Evolutionary conservation across 306 rosid species (phyloP).

Genomic region (Corylus heterophylla): DNA sequence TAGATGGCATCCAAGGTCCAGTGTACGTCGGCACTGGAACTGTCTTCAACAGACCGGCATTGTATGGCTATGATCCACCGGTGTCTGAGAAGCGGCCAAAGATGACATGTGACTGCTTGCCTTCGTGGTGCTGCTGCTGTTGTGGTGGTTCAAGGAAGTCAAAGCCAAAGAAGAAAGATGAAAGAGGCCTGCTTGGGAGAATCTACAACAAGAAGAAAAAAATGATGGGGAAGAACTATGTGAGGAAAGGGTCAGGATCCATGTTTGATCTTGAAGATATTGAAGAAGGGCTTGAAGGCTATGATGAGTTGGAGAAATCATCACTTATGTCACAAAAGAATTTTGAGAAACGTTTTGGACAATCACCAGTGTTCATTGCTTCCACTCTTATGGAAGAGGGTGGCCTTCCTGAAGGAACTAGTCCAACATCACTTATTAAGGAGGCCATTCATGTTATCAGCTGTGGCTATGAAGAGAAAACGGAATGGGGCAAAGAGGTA

Average conservation of each 20-base stretch:
- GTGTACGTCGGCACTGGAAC: constrained; percentile 92
- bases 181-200: constrained; percentile 59
- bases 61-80: constrained; percentile 81
- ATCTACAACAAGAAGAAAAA: constrained; percentile 75
- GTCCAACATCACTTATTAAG: constrained; percentile 55
- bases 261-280: constrained; percentile 72
- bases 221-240: constrained; percentile 64
- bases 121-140: constrained; percentile 64
- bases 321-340: constrained; percentile 70
- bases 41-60: constrained; percentile 88
- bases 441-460: constrained; percentile 96
- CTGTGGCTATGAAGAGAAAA: constrained; percentile 93
- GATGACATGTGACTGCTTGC: constrained; percentile 84
- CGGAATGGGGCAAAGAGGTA: constrained; percentile 99
- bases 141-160: constrained; percentile 76
- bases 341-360: constrained; percentile 78
- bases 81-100: constrained; percentile 66
- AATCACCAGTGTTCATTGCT: constrained; percentile 83
- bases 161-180: constrained; percentile 76
- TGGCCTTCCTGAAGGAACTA: constrained; percentile 80
- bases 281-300: constrained; percentile 73
- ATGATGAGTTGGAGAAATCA: constrained; percentile 74
- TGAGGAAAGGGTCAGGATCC: constrained; percentile 48
- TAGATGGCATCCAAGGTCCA: constrained; percentile 98
- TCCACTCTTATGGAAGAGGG: constrained; percentile 85